Evolutionary conservation across 768 basidiomycete genomes (phyloP).

Genomic region (Nidularia sp.): DNA sequence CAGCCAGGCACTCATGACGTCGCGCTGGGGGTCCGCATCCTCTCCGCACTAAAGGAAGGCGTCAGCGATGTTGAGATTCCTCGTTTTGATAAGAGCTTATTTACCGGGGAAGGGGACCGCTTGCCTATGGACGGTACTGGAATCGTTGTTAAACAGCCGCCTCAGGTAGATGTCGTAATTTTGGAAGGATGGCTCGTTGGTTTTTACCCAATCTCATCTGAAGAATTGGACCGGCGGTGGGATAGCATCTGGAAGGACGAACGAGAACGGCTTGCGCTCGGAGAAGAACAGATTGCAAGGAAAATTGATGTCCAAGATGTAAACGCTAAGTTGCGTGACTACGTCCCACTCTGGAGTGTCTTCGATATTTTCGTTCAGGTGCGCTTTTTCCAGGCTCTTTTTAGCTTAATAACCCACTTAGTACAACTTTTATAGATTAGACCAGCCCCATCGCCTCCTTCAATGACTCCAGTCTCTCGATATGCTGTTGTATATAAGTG

Average conservation of each 20-base stretch:
- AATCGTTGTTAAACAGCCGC: conserved; percentile 33
- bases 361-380: conserved; percentile 82
- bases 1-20: conserved; percentile 93
- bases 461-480: conserved; percentile 18
- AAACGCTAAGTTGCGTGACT: conserved; percentile 58
- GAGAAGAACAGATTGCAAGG: conserved; percentile 29
- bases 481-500: conserved; percentile 74
- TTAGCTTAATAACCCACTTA: no score
- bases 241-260: conserved; percentile 37
- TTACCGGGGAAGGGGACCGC: conserved; percentile 83
- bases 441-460: conserved; percentile 5
- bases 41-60: conserved; percentile 43
- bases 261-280: conserved; percentile 27
- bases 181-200: conserved; percentile 97
- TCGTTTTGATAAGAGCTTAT: conserved; percentile 83
- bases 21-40: conserved; percentile 49
- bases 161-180: conserved; percentile 69
- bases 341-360: conserved; percentile 63
- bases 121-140: conserved; percentile 37
- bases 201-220: conserved; percentile 58
- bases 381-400: conserved; percentile 5
- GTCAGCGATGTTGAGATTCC: conserved; percentile 58
- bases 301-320: conserved; percentile 56
- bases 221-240: conserved; percentile 55
- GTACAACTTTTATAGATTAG: conserved; percentile 1